Base-by-base conservation (phyloP, 2,329 filamentous ascomycete species). In the Fusarium foetens region DNA sequence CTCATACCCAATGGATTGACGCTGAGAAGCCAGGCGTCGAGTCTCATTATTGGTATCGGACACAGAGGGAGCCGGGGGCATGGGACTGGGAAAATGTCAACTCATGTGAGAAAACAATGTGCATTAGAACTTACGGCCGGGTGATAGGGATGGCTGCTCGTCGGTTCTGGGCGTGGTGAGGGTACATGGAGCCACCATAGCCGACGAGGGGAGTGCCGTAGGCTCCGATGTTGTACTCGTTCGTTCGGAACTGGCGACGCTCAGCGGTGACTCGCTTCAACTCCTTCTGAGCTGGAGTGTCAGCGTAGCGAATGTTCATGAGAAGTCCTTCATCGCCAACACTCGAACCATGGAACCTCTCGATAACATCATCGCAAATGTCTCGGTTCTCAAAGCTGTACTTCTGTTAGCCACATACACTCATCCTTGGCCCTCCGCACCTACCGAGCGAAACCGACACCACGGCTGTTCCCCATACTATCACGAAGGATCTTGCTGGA, bases 401-500 rank as follows among this genome's bases (percentile, higher is more conserved):
- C 6, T n/a, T 6, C 27, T 19, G 45, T 72, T 48, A 74, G 64
- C n/a, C 11, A 33, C 13, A 33, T 35, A 19, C 19, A 39, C 36
- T 13, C 31, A 21, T 43, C 13, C 5, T 19, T 31, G 23, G 11
- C 25, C 23, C 12, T 61, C 29, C 53, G 38, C 60, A 80, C 88
- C 79, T 86, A 97, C 95, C 96, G 92, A 83, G 95, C 95, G 84
- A 99, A 99, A 41, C 96, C 96, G 80, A 99, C 96, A 75, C 97
- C 95, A 76, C 97, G 95, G 81, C 95, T 97, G 79, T 96, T 94
- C 65, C 95, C 96, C 81, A 95, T 92, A 76, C 89, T 90, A 81
- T 98, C 95, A 54, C 95, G 94, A 72, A 98, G 92, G 76, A 99
- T 97, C 84, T 97, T 95, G 87, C 94, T 95, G 5, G 95, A 98